Evolutionary conservation across 1,284 basidiomycete genomes (phyloP).

Genomic region (Leccinum fallax): DNA sequence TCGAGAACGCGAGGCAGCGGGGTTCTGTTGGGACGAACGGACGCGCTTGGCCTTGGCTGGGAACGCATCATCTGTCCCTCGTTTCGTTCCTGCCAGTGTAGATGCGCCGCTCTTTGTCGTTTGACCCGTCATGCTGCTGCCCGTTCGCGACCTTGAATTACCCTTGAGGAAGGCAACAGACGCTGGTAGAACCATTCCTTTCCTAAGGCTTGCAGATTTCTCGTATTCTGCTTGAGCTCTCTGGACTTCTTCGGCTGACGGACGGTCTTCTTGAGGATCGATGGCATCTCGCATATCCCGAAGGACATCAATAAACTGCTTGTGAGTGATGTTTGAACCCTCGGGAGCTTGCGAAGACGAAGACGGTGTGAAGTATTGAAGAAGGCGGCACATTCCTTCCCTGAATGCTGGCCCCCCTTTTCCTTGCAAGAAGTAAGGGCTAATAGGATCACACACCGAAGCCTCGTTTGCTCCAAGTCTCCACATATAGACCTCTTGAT

Average conservation of each 20-base stretch:
- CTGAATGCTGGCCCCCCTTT: not conserved
- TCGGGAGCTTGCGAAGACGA: not conserved
- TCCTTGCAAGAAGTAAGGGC: not conserved
- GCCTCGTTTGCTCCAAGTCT: not conserved
- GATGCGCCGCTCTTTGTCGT: no score
- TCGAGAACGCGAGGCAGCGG: no score
- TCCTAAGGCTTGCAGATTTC: not conserved
- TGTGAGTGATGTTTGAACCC: not conserved
- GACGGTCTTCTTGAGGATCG: not conserved
- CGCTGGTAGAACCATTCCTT: no score
- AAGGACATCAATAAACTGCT: not conserved
- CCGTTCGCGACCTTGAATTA: no score
- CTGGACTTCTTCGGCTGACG: not conserved
- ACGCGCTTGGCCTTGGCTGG: no score
- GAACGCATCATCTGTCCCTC: no score
- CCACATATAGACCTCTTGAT: not conserved
- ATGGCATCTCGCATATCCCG: not conserved
- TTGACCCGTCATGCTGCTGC: no score
- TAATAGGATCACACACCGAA: not conserved
- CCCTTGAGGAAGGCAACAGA: no score
- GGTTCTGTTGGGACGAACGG: no score
- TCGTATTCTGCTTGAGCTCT: not conserved
- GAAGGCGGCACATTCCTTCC: not conserved
- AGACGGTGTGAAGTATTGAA: not conserved
- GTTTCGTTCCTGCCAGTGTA: no score